Base-by-base conservation (phyloP, 306 rosid species). In the Alnus rubra region DNA sequence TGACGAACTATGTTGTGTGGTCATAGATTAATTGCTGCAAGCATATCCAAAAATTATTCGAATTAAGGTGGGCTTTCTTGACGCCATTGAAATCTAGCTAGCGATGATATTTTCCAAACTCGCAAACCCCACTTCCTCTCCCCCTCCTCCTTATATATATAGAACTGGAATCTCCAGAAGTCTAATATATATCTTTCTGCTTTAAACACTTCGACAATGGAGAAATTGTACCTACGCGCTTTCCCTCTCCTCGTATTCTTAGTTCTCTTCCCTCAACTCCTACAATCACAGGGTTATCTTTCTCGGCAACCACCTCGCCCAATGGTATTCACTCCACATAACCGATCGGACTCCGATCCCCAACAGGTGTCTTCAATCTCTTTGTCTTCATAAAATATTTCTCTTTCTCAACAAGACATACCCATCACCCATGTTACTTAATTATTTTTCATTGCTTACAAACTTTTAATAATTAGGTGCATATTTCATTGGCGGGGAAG, bases 401-500 rank as follows among this genome's bases (percentile, higher is more conserved):
- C 3, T 9, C 13, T 19, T 23, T 7, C 12, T 3, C 23, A 33
- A 33, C 2, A 33, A 33, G 4, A 1, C 49, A 39, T 37, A 39
- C 49, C 71, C 50, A 23, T 23, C 28, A 23, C 16, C 7, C 28
- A 23, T 23, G 49, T 65, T 64, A 12, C 28, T 65, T 35, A 23
- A 23, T 23, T 23, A 37, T 39, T 31, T 65, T 65, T 39, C 11
- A 23, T 23, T 23, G 28, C 3, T 39, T 9, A 48, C 3, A 3
- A 3, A 39, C 5, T 39, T 39, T 39, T 39, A 39, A 39, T 39
- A 0, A 39, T 39, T 42, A 92, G 96, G 93, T 92, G 44, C 97
- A 92, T 71, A 80, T 92, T 67, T 90, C 97, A 2, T 73, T 90
- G 80, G 92, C 79, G 86, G 97, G 96, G 12, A 78, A 76, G 50